These are phyloP conservation scores for Neurospora hispaniola DNA, from an alignment of 495 filamentous ascomycete species.

Conservation along the genomic window DNA sequence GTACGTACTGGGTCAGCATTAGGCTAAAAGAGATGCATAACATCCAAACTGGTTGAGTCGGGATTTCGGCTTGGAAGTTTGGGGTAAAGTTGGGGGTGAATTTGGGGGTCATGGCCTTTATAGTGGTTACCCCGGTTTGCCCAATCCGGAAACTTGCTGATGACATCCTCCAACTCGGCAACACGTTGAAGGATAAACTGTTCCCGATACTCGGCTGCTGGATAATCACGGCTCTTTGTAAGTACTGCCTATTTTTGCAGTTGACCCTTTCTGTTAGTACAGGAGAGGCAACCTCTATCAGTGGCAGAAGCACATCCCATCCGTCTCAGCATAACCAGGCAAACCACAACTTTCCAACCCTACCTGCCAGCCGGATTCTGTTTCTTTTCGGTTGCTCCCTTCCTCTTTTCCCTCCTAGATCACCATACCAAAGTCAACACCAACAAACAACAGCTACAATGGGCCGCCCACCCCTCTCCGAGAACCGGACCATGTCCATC, in stretches of 20 bases:
- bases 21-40: not conserved
- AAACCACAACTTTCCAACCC: not conserved
- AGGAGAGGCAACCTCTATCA: not conserved
- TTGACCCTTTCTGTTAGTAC: not conserved
- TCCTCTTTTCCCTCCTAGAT: not conserved
- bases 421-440: not conserved
- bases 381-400: not conserved
- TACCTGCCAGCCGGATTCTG: not conserved
- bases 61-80: not conserved
- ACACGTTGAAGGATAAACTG: not conserved
- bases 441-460: constrained; percentile 24
- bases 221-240: not conserved
- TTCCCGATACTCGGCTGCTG: not conserved
- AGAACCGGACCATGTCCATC: constrained; percentile 59
- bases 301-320: not conserved
- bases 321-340: not conserved
- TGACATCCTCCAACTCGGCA: not conserved
- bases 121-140: not conserved
- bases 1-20: not conserved
- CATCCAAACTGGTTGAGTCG: not conserved
- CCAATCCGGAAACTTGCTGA: not conserved
- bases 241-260: not conserved
- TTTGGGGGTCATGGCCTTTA: not conserved
- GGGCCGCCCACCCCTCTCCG: constrained; percentile 35
- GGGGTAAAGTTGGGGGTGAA: not conserved